A percentile compares a stretch with the other conserved stretches of the same genome.
phyloP scores from a whole-genome alignment of 768 basidiomycete genomes.

The Amanita subjunquillea region DNA sequence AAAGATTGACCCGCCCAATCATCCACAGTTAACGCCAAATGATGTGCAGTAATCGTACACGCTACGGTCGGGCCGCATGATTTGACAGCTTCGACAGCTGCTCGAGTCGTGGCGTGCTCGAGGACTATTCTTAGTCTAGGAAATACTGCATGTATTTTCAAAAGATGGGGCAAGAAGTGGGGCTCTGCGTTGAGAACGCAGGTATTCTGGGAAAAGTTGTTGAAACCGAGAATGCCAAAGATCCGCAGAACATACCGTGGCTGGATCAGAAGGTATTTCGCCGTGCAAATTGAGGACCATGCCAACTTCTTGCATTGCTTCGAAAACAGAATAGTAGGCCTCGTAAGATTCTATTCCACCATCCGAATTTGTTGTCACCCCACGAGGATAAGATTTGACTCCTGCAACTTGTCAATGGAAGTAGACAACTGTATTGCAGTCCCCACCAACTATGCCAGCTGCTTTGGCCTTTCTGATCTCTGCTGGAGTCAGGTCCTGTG shows the following conservation, averaged over 20 bases:
- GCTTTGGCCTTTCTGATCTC: slow-evolving; percentile 83
- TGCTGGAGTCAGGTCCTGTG: slow-evolving; percentile 78
- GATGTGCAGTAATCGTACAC: slow-evolving; percentile 96
- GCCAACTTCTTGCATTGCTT: slow-evolving; percentile 85
- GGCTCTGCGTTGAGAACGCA: slow-evolving; percentile 92
- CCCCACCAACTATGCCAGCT: slow-evolving; percentile 65
- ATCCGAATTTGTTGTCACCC: slow-evolving; percentile 95
- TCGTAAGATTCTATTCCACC: slow-evolving; percentile 95
- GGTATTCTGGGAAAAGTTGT: slow-evolving; percentile 46
- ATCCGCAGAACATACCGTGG: slow-evolving; percentile 23
- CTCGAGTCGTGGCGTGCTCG: slow-evolving; percentile 92
- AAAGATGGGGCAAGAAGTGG: slow-evolving; percentile 80
- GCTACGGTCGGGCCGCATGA: slow-evolving; percentile 73
- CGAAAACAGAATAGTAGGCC: slow-evolving; percentile 86
- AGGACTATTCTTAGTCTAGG: slow-evolving; percentile 90
- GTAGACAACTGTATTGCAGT: not conserved
- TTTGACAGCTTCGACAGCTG: slow-evolving; percentile 82
- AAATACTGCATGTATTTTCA: slow-evolving; percentile 71
- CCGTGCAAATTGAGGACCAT: slow-evolving; percentile 97
- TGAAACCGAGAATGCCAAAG: slow-evolving; percentile 1
- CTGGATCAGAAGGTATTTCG: slow-evolving; percentile 84
- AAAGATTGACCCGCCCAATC: slow-evolving; percentile 94
- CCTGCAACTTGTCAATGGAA: slow-evolving; percentile 22
- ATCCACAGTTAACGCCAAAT: slow-evolving; percentile 88
- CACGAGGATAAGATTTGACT: slow-evolving; percentile 94